Percentiles rank a stretch among this genome's conserved stretches.
phyloP scores from a whole-genome alignment of 2,329 filamentous ascomycete species.

The Aspergillus aculeatinus region DNA sequence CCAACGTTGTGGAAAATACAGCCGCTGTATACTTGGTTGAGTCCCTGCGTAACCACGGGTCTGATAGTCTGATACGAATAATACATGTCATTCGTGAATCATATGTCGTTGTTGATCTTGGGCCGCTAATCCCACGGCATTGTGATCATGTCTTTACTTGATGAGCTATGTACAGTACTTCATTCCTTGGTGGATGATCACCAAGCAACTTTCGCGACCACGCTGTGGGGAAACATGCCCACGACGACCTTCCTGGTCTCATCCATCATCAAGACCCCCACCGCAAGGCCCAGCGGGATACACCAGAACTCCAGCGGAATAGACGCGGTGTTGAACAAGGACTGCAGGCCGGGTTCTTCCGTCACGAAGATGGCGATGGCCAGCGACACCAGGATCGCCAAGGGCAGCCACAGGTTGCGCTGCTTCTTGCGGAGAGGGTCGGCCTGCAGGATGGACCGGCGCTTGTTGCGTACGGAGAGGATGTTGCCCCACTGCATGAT shows the following conservation, averaged over 20 bases:
- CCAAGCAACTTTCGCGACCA: constrained; percentile 53
- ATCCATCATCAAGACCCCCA: constrained; percentile 54
- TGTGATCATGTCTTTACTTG: too few relatives aligned
- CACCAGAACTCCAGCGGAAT: constrained; percentile 56
- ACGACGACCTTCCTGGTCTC: constrained; percentile 55
- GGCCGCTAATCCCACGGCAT: too few relatives aligned
- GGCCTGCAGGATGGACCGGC: constrained; percentile 53
- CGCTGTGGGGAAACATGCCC: constrained; percentile 46
- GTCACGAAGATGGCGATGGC: constrained; percentile 56
- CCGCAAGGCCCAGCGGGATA: constrained; percentile 51
- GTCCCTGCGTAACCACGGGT: too few relatives aligned
- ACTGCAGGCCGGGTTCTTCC: constrained; percentile 52
- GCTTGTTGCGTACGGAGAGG: constrained; percentile 52
- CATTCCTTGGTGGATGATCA: constrained; percentile 20
- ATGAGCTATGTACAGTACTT: too few relatives aligned
- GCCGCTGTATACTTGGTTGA: too few relatives aligned
- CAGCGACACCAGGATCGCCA: constrained; percentile 49
- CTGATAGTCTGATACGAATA: too few relatives aligned
- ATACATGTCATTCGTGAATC: too few relatives aligned
- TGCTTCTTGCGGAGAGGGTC: constrained; percentile 49
- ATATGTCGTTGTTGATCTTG: too few relatives aligned
- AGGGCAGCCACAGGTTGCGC: constrained; percentile 53
- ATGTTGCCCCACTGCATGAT: constrained; percentile 58
- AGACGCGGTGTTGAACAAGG: constrained; percentile 49
- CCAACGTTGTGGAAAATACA: too few relatives aligned